These are phyloP conservation scores for Melanomma pulvis-pyrius DNA, from an alignment of 495 filamentous ascomycete species.

Conservation along the genomic window DNA sequence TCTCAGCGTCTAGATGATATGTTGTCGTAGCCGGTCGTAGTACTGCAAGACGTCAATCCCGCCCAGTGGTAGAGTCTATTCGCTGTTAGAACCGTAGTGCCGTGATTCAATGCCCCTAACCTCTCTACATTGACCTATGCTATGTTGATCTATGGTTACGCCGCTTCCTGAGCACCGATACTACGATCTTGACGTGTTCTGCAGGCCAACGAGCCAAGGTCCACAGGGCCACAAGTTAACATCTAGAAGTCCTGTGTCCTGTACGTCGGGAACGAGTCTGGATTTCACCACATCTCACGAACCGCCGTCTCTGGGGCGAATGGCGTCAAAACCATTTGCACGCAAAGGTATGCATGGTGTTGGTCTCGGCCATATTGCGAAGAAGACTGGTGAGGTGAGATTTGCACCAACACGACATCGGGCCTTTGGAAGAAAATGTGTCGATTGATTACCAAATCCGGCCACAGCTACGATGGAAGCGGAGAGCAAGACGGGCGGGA, in stretches of 20 bases:
- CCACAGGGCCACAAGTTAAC: background rate
- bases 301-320: background rate
- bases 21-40: too few species aligned
- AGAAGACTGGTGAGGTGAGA: background rate
- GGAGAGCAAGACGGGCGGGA: constrained; percentile 10
- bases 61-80: background rate
- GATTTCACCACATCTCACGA: background rate
- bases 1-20: background rate
- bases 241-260: background rate
- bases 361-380: background rate
- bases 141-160: background rate
- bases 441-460: background rate
- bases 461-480: background rate
- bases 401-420: background rate
- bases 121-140: too few species aligned
- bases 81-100: background rate
- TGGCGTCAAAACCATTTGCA: too few species aligned
- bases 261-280: background rate
- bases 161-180: background rate
- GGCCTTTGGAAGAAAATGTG: background rate
- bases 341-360: too few species aligned
- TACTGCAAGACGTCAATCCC: background rate
- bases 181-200: background rate
- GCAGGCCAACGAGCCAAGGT: background rate
- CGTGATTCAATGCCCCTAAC: too few species aligned